Base-by-base conservation (phyloP, 2,329 filamentous ascomycete genomes). In the Pseudocercospora vitis region DNA sequence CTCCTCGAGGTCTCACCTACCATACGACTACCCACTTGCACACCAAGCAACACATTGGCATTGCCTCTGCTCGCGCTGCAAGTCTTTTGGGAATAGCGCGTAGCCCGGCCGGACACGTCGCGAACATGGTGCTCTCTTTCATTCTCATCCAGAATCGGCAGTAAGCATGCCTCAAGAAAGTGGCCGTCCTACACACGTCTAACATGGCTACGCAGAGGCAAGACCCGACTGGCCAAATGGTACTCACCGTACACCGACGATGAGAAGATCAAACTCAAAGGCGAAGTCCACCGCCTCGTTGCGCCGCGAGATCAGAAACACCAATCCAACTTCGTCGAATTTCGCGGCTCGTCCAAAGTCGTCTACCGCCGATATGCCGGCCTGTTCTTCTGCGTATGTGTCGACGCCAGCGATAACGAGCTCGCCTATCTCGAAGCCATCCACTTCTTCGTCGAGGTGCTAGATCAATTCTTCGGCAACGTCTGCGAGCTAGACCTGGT, bases 371-470 rank as follows among this genome's bases (percentile, higher is more conserved):
- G 94, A 59, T 99, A 99, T 75, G 94, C 94, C 0, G 94, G 94
- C 0, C 84, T 99, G 55, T 99, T 99, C 83, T 99, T 99, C 79
- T 99, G 94, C 79, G 95, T 91, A 50, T 97, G 94, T 74, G 94
- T 99, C 70, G 94, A 99, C 75, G 95, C 92, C 48, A 97, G 96
- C 73, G 94, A 99, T 74, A 99, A 97, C 75, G 94, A 99, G 78
- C 80, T 99, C 57, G 92, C 94, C 21, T 97, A 91, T 69, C 81
- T 99, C 55, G 94, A 99, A 76, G 94, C 91, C 5, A 96, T 99
- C 68, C 94, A 99, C 76, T 99, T 99, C 79, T 99, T 99, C 69
- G 94, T 99, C 65, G 94, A 99, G 78, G 94, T 99, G 58, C 81
- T 99, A 66, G 94, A 99, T 79, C 86, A 91, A 68, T 99, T 99